Base-by-base conservation (phyloP, 1,284 basidiomycete genomes). In the Sutorius eximius region DNA sequence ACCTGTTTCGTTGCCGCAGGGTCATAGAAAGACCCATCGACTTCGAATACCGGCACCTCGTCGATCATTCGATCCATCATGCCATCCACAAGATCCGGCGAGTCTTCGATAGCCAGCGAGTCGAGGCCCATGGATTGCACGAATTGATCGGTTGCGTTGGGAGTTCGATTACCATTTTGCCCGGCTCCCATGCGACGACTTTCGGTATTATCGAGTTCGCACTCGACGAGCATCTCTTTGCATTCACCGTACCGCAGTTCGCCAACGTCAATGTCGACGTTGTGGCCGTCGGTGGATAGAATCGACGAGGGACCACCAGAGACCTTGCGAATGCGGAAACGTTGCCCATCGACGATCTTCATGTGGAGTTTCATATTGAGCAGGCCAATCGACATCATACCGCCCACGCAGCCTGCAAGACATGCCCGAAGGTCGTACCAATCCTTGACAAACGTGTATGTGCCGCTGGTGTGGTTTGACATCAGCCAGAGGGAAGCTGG, bases 401-500 rank as follows among this genome's bases (percentile, higher is more conserved):
- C 95, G 10, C 95, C 95, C 10, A 98, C 80, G 66, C 93, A 93
- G 8, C 95, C 95, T 3, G 93, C 92, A 27, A 98, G 78, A 57
- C 92, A 89, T 63, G 91, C 87, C 44, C 91, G 85, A 29, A 97
- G 83, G 69, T 95, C 90, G 71, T 97, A 93, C 91, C 93, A 96
- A 68, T 97, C 95, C 71, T 90, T 90, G 53, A 97, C 93, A 65
- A 95, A 98, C 7, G 95, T 98, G 75, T 98, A 98, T n/a, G 92
- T 95, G 38, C 95, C 96, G 55, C 85, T 83, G 0, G 96, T 98
- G 70, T 98, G 93, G 73, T 98, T 98, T 12, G 95, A 97, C 78
- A 99, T 93, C 43, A 98, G 85, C 96, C 96, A 99, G 16, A 99
- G 82, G n/a, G 94, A 95, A 3, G 93, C 92, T 7, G 96, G 95